Percentiles rank a stretch among this genome's conserved stretches.
Conservation (phyloP, 1,139 yeast genomes). For the Pichia sp. region DNA sequence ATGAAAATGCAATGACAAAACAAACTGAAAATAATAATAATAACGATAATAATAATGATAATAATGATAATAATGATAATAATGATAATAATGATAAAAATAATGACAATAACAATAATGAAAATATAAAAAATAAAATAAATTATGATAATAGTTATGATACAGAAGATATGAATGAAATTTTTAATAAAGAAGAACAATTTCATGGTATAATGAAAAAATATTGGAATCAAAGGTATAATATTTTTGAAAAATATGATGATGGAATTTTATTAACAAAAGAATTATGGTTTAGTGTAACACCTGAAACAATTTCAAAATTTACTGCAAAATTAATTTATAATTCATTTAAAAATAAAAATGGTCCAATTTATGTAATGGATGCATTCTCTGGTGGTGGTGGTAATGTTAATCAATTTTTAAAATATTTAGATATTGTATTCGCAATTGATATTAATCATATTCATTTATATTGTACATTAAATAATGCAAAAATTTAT, state of each 20-base stretch:
- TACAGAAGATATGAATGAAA: constrained; percentile 8
- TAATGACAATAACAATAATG: neutral
- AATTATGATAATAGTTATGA: constrained; percentile 7
- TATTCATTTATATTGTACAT: constrained; percentile 59
- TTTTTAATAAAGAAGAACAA: constrained; percentile 13
- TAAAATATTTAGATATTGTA: constrained; percentile 48
- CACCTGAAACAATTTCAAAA: constrained; percentile 72
- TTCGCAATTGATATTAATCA: constrained; percentile 63
- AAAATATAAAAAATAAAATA: neutral
- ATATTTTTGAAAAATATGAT: constrained; percentile 54
- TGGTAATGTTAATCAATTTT: constrained; percentile 85
- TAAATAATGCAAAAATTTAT: constrained; percentile 68
- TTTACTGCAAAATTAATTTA: constrained; percentile 54
- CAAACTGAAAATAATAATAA: no score
- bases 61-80: neutral
- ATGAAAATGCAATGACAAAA: no score
- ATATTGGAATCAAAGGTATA: constrained; percentile 57
- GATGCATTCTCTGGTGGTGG: constrained; percentile 96
- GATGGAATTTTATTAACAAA: constrained; percentile 67
- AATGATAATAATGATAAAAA: neutral
- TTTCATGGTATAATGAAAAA: constrained; percentile 33
- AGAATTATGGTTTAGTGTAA: constrained; percentile 86
- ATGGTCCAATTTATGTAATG: constrained; percentile 27
- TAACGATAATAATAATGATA: no score
- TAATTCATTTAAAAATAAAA: constrained; percentile 36